Evolutionary conservation across 2,329 filamentous ascomycete species (phyloP), one percentile per base, ranked within the genome.

Genomic region (Ophiostoma himal-ulmi): DNA sequence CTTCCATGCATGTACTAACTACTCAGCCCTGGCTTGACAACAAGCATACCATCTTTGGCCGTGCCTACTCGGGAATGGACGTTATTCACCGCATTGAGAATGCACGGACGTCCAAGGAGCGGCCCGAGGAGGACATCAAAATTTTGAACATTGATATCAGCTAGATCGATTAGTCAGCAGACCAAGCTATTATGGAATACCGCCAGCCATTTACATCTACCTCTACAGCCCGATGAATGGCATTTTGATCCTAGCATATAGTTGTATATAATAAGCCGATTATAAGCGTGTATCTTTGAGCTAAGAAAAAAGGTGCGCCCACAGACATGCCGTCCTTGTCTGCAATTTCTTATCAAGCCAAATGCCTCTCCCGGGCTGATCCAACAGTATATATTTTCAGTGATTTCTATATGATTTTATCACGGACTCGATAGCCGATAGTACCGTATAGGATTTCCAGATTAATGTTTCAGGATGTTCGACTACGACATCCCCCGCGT

Each of bases 71-170:
- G 77, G 95, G 95, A 0, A 82, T 98, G 77, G 95, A 99, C 79
- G 93, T 99, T 26, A 89, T 99, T 72, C 93, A 98, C 79, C 92
- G 90, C 82, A 99, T 99, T 78, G 95, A 99, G 81, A 97, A 96
- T 78, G 85, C 87, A 20, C 91, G 91, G 78, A 93, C 93, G 4
- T 89, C 91, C 79, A 89, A 89, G 83, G 96, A 99, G 82, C 96
- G 94, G 82, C 95, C 95, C 0, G 92, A 96, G 79, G 93, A 97
- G 77, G 95, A 99, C 78, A 94, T 99, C 76, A 98, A 97, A 81
- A 96, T 99, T 75, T 87, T 99, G 71, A 97, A 92, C 78, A 96
- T 99, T 75, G 86, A 88, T 75, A 80, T 88, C 71, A 76, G 81
- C 73, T 87, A 83, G 76, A 5, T 10, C 2, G 60, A 48, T 57